Evolutionary conservation across 1,284 basidiomycete genomes (phyloP), one percentile per base, ranked within the genome.

Genomic region (Ceratobasidium sp.): DNA sequence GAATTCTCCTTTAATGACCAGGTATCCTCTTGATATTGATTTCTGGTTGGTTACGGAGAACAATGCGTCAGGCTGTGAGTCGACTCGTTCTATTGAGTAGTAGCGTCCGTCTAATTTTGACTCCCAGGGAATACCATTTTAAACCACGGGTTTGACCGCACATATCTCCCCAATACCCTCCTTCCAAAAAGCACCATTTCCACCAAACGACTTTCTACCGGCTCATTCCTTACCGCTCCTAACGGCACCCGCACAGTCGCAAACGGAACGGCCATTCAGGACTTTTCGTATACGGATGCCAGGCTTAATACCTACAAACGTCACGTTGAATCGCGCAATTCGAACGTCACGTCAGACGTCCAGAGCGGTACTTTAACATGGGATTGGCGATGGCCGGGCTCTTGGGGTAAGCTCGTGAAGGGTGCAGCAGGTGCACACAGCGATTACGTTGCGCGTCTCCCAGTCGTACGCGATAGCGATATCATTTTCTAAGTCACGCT

Each of bases 141-240:
- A 80, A 92, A 94, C 81, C 93, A 94, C 82, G 91, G 90, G 0
- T 94, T 93, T 82, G 84, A 90, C 77, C 89, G 92, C 23, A 85
- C 86, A 18, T 84, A 91, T 51, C 83, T 88, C 18, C 92, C 92
- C 0, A 87, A 87, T 60, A 91, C 92, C 1, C 90, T 92, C 81
- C 88, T 90, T 69, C 83, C 90, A 0, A 87, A 87, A 5, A 91
- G 90, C 3, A 89, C 87, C 6, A 93, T 92, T 51, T 79, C 83
- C 3, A 89, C 91, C 78, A 89, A 86, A 51, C 93, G 94, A 10
- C 68, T 79, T 53, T 69, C 78, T 13, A 78, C 70, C 63, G 61
- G 67, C 67, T 42, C 46, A 7, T 63, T 63, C 67, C 72, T 49
- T 46, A 69, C 71, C 20, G 67, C 70, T 70, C 58, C 71, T 42